phyloP scores from a whole-genome alignment of 2,329 filamentous ascomycete species.

The Fulvia fulva region DNA sequence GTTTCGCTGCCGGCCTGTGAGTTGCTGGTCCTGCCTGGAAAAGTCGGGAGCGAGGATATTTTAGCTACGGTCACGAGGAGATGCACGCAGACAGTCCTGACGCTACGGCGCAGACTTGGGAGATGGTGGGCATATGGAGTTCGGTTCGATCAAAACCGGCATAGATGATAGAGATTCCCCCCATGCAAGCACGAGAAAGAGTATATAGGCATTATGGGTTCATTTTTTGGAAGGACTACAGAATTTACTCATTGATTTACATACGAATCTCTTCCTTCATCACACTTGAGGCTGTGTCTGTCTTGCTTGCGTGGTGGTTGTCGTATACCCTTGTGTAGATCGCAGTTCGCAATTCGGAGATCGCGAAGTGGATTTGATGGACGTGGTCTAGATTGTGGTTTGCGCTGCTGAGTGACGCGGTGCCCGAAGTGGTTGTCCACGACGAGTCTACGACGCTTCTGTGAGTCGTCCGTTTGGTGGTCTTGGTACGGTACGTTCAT shows the following conservation, averaged over 20 bases:
- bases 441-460: not conserved
- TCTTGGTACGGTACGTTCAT: not conserved
- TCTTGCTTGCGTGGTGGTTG: not conserved
- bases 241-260: too few relatives aligned
- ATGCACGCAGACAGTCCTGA: not conserved
- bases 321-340: not conserved
- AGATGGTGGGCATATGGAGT: not conserved
- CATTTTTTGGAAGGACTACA: too few relatives aligned
- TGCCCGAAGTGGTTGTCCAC: not conserved
- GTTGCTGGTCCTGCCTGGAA: not conserved
- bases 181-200: not conserved
- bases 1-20: constrained; percentile 4
- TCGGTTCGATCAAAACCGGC: not conserved
- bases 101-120: not conserved
- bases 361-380: not conserved
- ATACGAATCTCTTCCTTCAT: too few relatives aligned
- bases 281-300: too few relatives aligned
- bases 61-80: not conserved
- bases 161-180: not conserved
- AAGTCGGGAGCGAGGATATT: not conserved
- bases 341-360: not conserved
- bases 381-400: not conserved
- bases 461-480: not conserved
- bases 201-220: too few relatives aligned
- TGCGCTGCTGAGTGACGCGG: not conserved